A percentile compares a stretch with the other conserved stretches of the same genome.
These are phyloP conservation scores for Yamadazyma mexicana DNA, from an alignment of 1,139 yeast species.

Conservation along the genomic window DNA sequence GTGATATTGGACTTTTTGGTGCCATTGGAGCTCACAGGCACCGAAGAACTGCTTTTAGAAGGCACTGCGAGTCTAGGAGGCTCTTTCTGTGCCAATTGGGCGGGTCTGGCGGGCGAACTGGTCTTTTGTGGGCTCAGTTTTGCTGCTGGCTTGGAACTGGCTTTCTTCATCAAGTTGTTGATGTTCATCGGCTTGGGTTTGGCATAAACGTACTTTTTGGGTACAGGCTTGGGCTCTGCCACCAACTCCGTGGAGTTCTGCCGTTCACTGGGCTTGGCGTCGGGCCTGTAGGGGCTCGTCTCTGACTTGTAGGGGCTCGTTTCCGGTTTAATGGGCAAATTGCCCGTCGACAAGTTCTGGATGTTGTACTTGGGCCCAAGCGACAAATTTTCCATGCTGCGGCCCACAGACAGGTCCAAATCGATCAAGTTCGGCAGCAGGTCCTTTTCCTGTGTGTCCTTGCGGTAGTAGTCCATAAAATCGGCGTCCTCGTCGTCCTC, in stretches of 20 bases:
- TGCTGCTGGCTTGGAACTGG: conserved; percentile 3
- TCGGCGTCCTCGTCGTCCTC: conserved; percentile 1
- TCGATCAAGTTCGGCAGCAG: conserved; percentile 33
- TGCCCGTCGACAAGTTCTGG: too few species aligned
- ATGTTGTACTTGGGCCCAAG: too few species aligned
- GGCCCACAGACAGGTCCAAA: conserved; percentile 24
- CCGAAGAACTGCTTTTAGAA: background rate
- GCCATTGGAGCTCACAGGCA: background rate
- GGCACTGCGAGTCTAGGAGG: background rate
- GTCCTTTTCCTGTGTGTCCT: background rate
- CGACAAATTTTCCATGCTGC: conserved; percentile 22
- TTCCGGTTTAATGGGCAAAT: too few species aligned
- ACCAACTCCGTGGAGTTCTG: too few species aligned
- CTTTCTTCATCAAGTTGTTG: conserved; percentile 30
- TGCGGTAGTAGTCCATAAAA: conserved; percentile 1
- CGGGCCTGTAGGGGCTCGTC: too few species aligned
- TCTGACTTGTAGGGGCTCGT: too few species aligned
- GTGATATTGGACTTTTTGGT: conserved; percentile 25
- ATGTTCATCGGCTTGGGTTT: conserved; percentile 46
- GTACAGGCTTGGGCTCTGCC: background rate
- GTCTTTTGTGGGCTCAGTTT: conserved; percentile 4
- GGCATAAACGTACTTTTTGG: conserved; percentile 32
- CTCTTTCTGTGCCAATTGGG: background rate
- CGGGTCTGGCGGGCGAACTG: conserved; percentile 4
- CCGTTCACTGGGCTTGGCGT: too few species aligned